Base-by-base conservation (phyloP, 495 filamentous ascomycete species). In the Parmelia sp. region DNA sequence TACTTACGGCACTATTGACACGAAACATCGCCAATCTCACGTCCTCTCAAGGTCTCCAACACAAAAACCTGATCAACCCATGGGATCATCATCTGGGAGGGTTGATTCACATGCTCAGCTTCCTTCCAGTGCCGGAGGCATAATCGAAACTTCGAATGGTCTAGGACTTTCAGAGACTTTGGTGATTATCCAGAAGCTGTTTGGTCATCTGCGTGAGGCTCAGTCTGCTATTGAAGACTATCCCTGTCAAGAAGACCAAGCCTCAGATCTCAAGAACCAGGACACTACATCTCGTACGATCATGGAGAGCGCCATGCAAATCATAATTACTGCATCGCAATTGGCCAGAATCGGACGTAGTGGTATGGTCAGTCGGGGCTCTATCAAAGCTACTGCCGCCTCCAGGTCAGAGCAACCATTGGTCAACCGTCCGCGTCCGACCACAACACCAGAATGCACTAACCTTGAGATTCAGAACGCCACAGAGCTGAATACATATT, bases 401-500 rank as follows among this genome's bases (percentile, higher is more conserved):
- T 11, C 47, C 25, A 7, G 17, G 10, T 27, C 47, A 6, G 27
- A 40, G 25, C 31, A 45, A 4, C 19, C 25, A 23, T 23, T 23
- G 33, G 29, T 27, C 36, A 31, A 35, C 23, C 14, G 17, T 51
- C 17, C 31, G 25, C n/a, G 14, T 37, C 35, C 62, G 12, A 44
- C 33, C 21, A 58, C 57, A 53, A 12, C 15, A 8, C 12, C 31
- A 17, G 53, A 51, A 35, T 8, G 40, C 17, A 49, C 42, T 23
- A 29, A 33, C 27, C 27, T 31, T 23, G 40, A 40, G 23, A 3
- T 15, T 19, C 40, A n/a, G 35, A 42, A 27, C n/a, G 6, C 35
- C 25, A 25, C 17, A 21, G 39, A 12, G 40, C 62, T 36, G 19
- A 60, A 42, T 57, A 35, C 81, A 6, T 92, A 90, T 76, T 90